Percentiles rank a stretch among this genome's conserved stretches.
Evolutionary conservation across 345 rosid genomes (phyloP).

Genomic region (Syzygium aromaticum): DNA sequence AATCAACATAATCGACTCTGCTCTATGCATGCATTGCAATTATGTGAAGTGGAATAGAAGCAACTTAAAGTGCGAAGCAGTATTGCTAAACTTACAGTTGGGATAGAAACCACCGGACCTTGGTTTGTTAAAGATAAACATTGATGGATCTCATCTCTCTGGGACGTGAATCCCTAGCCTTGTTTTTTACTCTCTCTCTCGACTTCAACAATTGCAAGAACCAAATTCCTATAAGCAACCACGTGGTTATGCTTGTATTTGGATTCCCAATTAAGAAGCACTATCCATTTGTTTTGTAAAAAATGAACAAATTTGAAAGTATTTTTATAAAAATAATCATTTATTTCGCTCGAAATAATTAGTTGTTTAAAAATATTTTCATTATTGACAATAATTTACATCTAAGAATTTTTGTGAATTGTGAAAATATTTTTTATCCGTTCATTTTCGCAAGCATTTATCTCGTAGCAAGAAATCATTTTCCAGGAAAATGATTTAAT

Average conservation of each 20-base stretch:
- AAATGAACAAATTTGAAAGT: not conserved
- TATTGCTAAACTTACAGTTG: no score
- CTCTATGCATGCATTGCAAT: no score
- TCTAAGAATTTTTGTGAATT: not conserved
- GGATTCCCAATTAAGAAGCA: not conserved
- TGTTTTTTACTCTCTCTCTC: not conserved
- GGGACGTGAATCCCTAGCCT: not conserved
- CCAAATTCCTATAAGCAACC: not conserved
- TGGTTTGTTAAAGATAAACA: no score
- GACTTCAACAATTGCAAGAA: not conserved
- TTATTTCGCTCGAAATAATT: not conserved
- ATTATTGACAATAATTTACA: not conserved
- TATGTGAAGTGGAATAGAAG: no score
- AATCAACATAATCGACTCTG: no score
- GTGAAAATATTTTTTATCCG: not conserved
- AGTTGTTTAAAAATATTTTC: not conserved
- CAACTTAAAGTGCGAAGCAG: no score
- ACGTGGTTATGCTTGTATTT: not conserved
- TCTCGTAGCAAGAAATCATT: no score
- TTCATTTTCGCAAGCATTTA: not conserved
- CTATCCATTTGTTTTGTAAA: rapidly evolving
- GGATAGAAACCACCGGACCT: no score
- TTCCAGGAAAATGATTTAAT: no score
- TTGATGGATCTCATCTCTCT: no score
- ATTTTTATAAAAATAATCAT: rapidly evolving